Base-by-base conservation (phyloP, 768 basidiomycete species). In the Aureoboletus auriporus region DNA sequence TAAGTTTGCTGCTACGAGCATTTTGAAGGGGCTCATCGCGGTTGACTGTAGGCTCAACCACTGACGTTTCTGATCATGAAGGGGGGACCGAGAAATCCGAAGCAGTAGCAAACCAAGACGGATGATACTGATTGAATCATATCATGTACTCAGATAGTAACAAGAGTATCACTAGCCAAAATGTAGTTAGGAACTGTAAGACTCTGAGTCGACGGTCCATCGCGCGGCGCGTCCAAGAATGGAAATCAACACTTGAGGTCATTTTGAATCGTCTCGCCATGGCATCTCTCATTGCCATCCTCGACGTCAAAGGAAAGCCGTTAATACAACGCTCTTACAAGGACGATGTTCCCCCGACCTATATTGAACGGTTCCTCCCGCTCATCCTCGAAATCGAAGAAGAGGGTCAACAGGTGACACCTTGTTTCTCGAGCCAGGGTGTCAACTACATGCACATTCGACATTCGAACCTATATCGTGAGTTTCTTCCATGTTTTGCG, bases 371-470 rank as follows among this genome's bases (percentile, higher is more conserved):
- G 39, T 98, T 99, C 66, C 77, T 98, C 31, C 95, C 95, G 0
- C 79, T 96, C 27, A 73, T 97, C 23, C 82, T 97, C 31, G 95
- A 99, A 27, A 85, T 96, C 63, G 95, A 99, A 69, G 95, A 99
- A 73, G 96, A 99, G 50, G 92, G 91, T 31, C 86, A 93, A 57
- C 93, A 93, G 60, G 87, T 97, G 26, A 93, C 92, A 6, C 96
- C 96, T 1, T 98, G 95, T 71, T 91, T 99, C 75, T 89, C 94
- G 4, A 85, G 80, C 55, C 89, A 93, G 60, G 95, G 95, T 12
- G 75, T 98, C 72, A 98, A 98, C 69, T 99, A 94, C 71, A 89
- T 97, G 86, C 93, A 99, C 67, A 97, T 99, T 63, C 80, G 95
- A 27, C 95, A 98, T 67, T 95, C 92, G 39, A 99, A 99, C 71